A percentile compares a stretch with the other conserved stretches of the same genome.
Conservation (phyloP, 371 early-diverging fungal genomes). For the Mucor lusitanicus region DNA sequence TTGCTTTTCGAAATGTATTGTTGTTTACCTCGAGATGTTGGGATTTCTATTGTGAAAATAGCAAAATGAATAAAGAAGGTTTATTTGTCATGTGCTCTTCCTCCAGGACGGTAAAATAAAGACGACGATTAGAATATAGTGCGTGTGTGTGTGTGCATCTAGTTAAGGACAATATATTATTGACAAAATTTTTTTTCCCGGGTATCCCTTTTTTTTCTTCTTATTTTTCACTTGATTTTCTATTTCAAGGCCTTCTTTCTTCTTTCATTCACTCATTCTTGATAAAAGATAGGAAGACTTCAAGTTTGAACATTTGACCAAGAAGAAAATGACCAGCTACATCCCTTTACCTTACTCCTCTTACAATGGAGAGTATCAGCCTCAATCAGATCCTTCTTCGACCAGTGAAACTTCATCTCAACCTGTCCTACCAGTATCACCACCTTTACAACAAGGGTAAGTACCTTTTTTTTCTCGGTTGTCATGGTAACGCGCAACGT, state of each 20-base stretch:
- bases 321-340: constrained; percentile 13
- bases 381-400: background rate
- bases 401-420: constrained; percentile 2
- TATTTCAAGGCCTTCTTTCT: background rate
- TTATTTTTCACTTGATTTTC: constrained; percentile 9
- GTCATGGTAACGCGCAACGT: background rate
- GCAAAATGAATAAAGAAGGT: background rate
- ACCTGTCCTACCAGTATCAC: constrained; percentile 12
- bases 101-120: background rate
- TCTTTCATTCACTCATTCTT: background rate
- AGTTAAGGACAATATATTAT: background rate
- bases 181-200: constrained; percentile 7
- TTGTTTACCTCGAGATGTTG: background rate
- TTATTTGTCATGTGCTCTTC: constrained; percentile 11
- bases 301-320: background rate
- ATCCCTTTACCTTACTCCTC: constrained; percentile 16
- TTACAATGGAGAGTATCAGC: constrained; percentile 7
- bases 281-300: background rate
- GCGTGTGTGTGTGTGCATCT: constrained; percentile 3
- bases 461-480: background rate
- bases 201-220: constrained; percentile 5
- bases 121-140: background rate
- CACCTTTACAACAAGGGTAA: constrained; percentile 21
- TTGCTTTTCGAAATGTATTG: background rate
- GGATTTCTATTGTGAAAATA: too few relatives aligned